These are phyloP conservation scores for Picea glauca DNA, from an alignment of 75 land plant genomes.

Conservation along the genomic window DNA sequence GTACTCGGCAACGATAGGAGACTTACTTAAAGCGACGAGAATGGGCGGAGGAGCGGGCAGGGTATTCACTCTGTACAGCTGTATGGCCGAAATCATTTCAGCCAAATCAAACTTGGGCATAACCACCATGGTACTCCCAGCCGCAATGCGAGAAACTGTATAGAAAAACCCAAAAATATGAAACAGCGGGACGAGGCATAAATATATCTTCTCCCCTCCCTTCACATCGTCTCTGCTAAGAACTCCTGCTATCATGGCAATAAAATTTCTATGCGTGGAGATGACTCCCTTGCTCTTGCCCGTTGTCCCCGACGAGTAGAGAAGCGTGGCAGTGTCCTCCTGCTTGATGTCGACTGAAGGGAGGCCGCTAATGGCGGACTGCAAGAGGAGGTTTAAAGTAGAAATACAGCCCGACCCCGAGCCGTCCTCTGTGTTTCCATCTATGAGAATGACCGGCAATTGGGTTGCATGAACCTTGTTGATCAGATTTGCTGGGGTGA, in stretches of 20 bases:
- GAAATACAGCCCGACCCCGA: too few species aligned
- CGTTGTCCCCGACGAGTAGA: constrained; percentile 91
- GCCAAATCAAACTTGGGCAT: constrained; percentile 57
- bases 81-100: constrained; percentile 45
- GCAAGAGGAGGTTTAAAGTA: neutral
- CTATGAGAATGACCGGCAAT: constrained; percentile 11
- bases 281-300: constrained; percentile 68
- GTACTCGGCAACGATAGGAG: constrained; percentile 35
- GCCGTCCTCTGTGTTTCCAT: too few species aligned
- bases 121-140: constrained; percentile 2
- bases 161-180: constrained; percentile 63
- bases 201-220: constrained; percentile 11
- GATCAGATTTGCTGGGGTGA: constrained; percentile 41
- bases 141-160: neutral
- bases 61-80: constrained; percentile 38
- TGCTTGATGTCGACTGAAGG: constrained; percentile 24
- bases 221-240: neutral
- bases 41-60: constrained; percentile 76
- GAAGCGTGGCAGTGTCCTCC: constrained; percentile 64
- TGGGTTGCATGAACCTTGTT: constrained; percentile 35
- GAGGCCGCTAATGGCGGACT: neutral
- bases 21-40: constrained; percentile 55
- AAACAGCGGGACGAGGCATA: constrained; percentile 62
- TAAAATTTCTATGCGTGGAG: constrained; percentile 55
- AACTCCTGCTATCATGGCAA: constrained; percentile 22